These are phyloP conservation scores for Ampelocalamus luodianensis DNA, from an alignment of 176 grass and related monocot species.

Conservation along the genomic window DNA sequence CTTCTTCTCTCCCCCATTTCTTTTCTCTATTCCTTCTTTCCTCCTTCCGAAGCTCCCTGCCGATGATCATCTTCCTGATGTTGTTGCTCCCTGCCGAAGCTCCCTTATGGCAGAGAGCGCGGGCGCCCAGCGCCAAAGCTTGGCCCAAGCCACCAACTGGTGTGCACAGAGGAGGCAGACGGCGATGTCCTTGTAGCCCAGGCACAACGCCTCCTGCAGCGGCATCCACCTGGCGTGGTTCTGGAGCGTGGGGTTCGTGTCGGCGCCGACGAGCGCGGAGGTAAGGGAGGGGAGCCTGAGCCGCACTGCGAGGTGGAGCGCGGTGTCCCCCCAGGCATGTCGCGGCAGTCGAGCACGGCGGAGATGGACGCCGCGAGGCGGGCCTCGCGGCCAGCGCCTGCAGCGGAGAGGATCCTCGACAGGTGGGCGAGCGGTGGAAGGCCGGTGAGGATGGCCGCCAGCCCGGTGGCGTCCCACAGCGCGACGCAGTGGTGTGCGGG, in stretches of 20 bases:
- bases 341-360: constrained; percentile 70
- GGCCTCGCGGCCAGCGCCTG: constrained; percentile 63
- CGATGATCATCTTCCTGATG: too few species aligned
- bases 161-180: constrained; percentile 78
- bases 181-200: constrained; percentile 54
- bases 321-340: constrained; percentile 68
- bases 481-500: constrained; percentile 68
- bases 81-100: too few species aligned
- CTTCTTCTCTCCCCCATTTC: too few species aligned
- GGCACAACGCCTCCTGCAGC: constrained; percentile 83
- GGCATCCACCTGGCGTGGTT: constrained; percentile 87
- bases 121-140: constrained; percentile 77
- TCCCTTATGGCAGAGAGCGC: constrained; percentile 40
- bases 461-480: constrained; percentile 54
- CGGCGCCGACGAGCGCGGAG: constrained; percentile 52
- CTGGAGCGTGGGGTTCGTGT: constrained; percentile 88
- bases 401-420: constrained; percentile 54
- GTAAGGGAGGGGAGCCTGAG: constrained; percentile 55
- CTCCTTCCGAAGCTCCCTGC: too few species aligned
- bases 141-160: constrained; percentile 72
- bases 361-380: constrained; percentile 58
- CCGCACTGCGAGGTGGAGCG: constrained; percentile 84
- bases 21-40: too few species aligned
- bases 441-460: constrained; percentile 53
- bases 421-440: constrained; percentile 79